Evolutionary conservation across 1,139 yeast species (phyloP).

Genomic region (Taphrina populina): DNA sequence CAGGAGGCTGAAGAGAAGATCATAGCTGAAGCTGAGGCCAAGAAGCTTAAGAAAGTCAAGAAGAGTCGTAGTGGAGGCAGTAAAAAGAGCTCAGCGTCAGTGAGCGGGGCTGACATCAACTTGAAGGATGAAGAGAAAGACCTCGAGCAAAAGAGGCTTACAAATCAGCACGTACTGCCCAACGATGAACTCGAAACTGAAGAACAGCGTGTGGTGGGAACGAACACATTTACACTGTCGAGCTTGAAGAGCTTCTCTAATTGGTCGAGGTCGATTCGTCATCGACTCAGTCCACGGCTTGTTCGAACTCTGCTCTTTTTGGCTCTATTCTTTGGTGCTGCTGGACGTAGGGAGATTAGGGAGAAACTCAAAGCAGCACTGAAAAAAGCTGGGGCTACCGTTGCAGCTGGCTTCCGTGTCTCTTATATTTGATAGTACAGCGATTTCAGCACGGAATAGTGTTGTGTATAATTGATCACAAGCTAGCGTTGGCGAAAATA

Average conservation of each 20-base stretch:
- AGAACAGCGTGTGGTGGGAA: too few relatives aligned
- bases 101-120: neutral
- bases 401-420: conserved; percentile 21
- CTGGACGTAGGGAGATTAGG: conserved; percentile 18
- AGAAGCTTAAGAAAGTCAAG: conserved; percentile 3
- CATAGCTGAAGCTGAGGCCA: conserved; percentile 7
- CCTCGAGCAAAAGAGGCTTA: neutral
- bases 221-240: neutral
- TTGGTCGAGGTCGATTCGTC: conserved; percentile 7
- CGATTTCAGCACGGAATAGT: too few relatives aligned
- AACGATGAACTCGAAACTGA: neutral
- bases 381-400: neutral
- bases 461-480: too few relatives aligned
- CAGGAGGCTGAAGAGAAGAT: conserved; percentile 4
- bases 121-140: neutral
- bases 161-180: neutral
- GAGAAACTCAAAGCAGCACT: conserved; percentile 4
- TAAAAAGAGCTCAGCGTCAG: conserved; percentile 13
- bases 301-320: conserved; percentile 15
- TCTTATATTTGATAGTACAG: conserved; percentile 3
- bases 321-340: conserved; percentile 22
- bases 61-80: conserved; percentile 10
- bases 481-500: too few relatives aligned
- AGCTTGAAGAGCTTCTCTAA: neutral
- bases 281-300: conserved; percentile 6